Percentiles rank a stretch among this genome's conserved stretches.
These are phyloP conservation scores for Talaromyces piceae DNA, from an alignment of 2,329 filamentous ascomycete species.

Conservation along the genomic window DNA sequence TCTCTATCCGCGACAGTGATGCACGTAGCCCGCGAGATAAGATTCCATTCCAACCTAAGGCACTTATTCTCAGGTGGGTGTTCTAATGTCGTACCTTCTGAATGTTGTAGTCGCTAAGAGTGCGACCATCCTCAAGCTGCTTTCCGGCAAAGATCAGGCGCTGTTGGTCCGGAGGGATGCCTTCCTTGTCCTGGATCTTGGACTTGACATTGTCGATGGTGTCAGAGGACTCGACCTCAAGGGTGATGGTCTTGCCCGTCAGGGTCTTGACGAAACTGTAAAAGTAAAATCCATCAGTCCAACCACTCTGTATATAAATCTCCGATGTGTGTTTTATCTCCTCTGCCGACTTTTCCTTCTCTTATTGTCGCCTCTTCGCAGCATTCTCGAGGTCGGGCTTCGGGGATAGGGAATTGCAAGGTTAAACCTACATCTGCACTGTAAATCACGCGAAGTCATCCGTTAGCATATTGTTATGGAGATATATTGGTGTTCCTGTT, in stretches of 20 bases:
- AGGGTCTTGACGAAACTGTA: conserved; percentile 99
- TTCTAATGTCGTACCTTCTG: conserved; percentile 67
- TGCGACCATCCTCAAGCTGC: conserved; percentile 98
- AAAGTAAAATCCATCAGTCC: conserved; percentile 10
- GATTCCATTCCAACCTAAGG: not conserved
- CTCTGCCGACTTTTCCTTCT: not conserved
- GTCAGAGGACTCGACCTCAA: conserved; percentile 97
- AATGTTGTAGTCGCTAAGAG: conserved; percentile 97
- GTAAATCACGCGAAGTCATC: conserved; percentile 28
- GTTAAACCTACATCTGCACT: conserved; percentile 82
- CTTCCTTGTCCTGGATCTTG: conserved; percentile 99
- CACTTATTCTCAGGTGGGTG: conserved; percentile 4
- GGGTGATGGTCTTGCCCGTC: conserved; percentile 99
- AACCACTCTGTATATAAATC: not conserved
- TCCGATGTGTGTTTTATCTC: not conserved
- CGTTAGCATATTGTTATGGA: conserved; percentile 39
- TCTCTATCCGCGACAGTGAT: no score
- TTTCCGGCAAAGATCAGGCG: conserved; percentile 98
- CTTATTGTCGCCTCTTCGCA: no score
- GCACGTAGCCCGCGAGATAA: not conserved
- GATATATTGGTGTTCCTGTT: conserved; percentile 6
- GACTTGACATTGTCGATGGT: conserved; percentile 99
- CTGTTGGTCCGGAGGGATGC: conserved; percentile 96
- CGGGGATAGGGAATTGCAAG: conserved; percentile 17
- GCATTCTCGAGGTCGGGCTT: conserved; percentile 17